Evolutionary conservation across 148 eudicot species (phyloP), one percentile per base, ranked within the genome.

Genomic region (Camellia granthamiana): DNA sequence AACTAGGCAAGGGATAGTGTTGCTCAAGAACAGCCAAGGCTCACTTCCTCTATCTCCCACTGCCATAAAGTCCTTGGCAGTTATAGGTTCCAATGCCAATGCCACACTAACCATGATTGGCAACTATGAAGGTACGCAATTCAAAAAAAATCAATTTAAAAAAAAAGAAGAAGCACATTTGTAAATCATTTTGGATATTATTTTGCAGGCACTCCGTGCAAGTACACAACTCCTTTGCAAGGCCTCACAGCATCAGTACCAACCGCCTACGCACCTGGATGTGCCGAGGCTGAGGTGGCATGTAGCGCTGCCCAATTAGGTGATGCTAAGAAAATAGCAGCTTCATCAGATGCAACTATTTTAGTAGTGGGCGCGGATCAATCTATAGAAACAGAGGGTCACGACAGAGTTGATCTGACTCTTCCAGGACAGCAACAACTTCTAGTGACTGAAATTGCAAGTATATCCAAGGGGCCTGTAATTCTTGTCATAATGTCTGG

Each of bases 61-160:
- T 3, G 19, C 41, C 21, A 81, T 76, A 44, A 78, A 73, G 23
- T 86, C 90, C 4, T 78, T 89, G 77, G 90, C 89, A 43, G 87
- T 91, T 8, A 85, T 91, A n/a, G 94, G 94, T 12, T 90, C 90
- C 46, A 91, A 89, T 69, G 90, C 92, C 14, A 79, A 91, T 81
- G 86, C 84, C 47, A 81, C 84, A 9, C 58, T 74, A 13, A 84
- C 90, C 62, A 88, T 89, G 72, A 88, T 89, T 3, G 92, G 92
- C 13, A 91, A 91, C 69, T 91, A 91, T 65, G 92, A 85, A 86
- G 94, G 84, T 82, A 30, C 38, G 38, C 38, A 30, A 30, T 30
- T 30, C 0, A 30, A 30, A 30, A 23, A 72, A 8, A 7, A 4
- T n/a, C n/a, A 1, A 5, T 30, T 42, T 3, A 10, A 56, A 11